phyloP scores from a whole-genome alignment of 2,329 filamentous ascomycete species.

The Arthroderma sp. region DNA sequence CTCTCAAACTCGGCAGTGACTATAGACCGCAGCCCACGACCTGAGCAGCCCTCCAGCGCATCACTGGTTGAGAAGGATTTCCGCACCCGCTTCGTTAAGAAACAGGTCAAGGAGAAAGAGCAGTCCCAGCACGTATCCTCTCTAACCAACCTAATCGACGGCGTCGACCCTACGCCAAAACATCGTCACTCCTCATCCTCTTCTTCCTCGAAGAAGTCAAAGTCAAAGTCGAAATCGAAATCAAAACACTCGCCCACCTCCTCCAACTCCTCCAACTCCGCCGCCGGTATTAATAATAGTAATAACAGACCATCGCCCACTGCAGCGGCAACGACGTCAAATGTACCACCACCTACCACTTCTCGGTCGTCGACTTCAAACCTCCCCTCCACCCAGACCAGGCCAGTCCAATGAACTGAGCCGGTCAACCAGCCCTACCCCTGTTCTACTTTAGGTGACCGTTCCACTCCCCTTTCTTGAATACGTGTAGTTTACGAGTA shows the following conservation, averaged over 20 bases:
- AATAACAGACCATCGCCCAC: not conserved
- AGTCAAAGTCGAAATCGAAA: slow-evolving; percentile 6
- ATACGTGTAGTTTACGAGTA: not conserved
- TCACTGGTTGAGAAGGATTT: slow-evolving; percentile 30
- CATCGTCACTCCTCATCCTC: not conserved
- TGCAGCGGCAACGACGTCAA: not conserved
- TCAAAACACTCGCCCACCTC: slow-evolving; percentile 4
- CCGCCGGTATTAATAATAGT: slow-evolving; percentile 11
- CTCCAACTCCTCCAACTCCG: slow-evolving; percentile 18
- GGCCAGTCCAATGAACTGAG: not conserved
- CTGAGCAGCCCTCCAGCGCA: slow-evolving; percentile 3
- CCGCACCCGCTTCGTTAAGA: slow-evolving; percentile 28
- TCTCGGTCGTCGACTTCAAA: not conserved
- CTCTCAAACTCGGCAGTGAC: slow-evolving; percentile 2
- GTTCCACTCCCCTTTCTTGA: not conserved
- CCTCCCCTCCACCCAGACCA: not conserved
- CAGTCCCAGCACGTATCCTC: slow-evolving; percentile 13
- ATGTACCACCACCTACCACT: not conserved
- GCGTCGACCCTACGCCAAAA: not conserved
- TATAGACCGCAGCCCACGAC: not conserved
- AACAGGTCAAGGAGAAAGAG: slow-evolving; percentile 15
- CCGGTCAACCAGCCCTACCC: not conserved
- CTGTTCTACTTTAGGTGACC: not conserved
- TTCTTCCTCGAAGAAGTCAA: not conserved
- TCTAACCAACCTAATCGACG: slow-evolving; percentile 11